Evolutionary conservation across 1,284 basidiomycete species (phyloP), one percentile per base, ranked within the genome.

Genomic region (Cryptococcus sp.): DNA sequence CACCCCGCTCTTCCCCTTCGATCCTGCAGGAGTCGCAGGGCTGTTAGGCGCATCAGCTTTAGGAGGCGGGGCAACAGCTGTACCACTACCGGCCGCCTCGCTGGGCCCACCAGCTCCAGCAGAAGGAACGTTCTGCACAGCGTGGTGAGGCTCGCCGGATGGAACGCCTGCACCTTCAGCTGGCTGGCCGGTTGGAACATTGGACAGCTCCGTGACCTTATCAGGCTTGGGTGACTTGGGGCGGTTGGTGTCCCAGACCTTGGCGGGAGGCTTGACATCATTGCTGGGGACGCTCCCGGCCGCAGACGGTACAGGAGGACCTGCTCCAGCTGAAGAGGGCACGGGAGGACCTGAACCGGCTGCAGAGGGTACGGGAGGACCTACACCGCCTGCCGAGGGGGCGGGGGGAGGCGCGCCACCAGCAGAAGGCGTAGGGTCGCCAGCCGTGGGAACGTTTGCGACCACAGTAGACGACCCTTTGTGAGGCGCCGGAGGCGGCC

Each of bases 211-310:
- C n/a, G 51, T 21, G 11, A 59, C 28, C 35, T 47, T 43, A 3
- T 43, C 55, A 13, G 53, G 46, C 37, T 50, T 48, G 39, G 36
- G 52, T n/a, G 56, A 43, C 52, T 57, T 64, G 5, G 65, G 46
- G 52, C 64, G 68, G 55, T 74, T 74, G 24, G 71, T 72, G 15
- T 63, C 60, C 67, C 68, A 72, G 3, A 67, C 60, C 13, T 55
- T 40, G 43, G 61, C 61, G 4, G 50, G 44, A 28, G 52, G 16
- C 46, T 64, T 48, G 16, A 37, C 49, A 15, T 20, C 49, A 15
- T 20, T n/a, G 12, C 49, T 55, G 15, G 57, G 53, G 7, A 56
- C 57, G n/a, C 56, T 60, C 48, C 44, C 59, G 28, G 51, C 53
- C 2, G 56, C n/a, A n/a, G n/a, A n/a, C 37, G 6, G 53, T 48